phyloP scores from a whole-genome alignment of 2,329 filamentous ascomycete genomes.

The Cladosporium sp. region DNA sequence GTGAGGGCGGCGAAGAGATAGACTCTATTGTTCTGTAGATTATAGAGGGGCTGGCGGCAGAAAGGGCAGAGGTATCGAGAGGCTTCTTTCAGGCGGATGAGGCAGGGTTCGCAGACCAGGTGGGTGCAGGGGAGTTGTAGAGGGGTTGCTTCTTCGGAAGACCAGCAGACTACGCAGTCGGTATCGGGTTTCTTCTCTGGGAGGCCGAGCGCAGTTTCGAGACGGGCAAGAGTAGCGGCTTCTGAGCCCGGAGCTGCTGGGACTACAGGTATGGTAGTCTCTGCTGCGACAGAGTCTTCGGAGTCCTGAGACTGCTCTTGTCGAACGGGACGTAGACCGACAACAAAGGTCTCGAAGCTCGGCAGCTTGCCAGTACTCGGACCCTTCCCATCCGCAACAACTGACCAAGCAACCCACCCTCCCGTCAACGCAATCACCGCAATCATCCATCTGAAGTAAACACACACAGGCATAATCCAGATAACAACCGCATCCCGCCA shows the following conservation, averaged over 20 bases:
- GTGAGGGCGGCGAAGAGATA: background rate
- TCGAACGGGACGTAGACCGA: background rate
- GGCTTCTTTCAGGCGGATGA: background rate
- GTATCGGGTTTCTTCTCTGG: background rate
- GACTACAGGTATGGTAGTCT: background rate
- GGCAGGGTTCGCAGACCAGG: background rate
- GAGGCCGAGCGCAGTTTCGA: background rate
- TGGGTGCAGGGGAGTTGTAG: background rate
- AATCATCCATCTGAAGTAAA: background rate
- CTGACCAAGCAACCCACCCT: background rate
- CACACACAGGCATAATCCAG: background rate
- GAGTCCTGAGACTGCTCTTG: background rate
- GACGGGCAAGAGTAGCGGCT: background rate
- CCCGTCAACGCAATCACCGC: background rate
- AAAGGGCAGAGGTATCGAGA: background rate
- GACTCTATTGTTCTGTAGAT: background rate
- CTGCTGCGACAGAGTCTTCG: background rate
- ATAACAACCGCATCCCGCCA: background rate
- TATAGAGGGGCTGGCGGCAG: background rate
- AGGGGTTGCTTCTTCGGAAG: background rate
- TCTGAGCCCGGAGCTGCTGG: background rate
- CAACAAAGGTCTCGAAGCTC: background rate
- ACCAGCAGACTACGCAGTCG: slow-evolving; percentile 4
- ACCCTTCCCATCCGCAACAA: background rate
- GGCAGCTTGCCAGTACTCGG: background rate